Conservation (phyloP, 495 filamentous ascomycete species). For the Sordaria brevicollis region DNA sequence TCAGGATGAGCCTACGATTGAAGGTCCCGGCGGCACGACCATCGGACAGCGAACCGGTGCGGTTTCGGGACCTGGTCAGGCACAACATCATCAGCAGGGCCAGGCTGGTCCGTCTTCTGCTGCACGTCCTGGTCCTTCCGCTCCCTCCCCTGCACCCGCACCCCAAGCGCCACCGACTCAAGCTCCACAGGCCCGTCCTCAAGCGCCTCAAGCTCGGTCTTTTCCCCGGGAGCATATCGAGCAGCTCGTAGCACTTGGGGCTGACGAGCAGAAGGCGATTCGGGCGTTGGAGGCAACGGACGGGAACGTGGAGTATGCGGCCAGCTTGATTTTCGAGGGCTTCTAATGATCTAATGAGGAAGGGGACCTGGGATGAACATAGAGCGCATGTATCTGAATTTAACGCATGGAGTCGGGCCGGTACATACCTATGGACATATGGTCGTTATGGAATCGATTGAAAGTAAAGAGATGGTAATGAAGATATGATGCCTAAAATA, state of each 20-base stretch:
- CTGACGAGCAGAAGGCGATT: conserved; percentile 65
- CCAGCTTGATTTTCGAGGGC: conserved; percentile 65
- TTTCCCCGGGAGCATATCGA: conserved; percentile 55
- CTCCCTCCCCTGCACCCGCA: conserved; percentile 17
- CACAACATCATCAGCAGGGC: conserved; percentile 1
- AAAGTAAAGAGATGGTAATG: not conserved
- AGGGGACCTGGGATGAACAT: not conserved
- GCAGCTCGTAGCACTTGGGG: conserved; percentile 69
- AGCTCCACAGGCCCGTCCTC: not conserved
- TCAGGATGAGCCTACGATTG: conserved; percentile 72
- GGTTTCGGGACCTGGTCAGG: conserved; percentile 47
- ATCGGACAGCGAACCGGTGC: conserved; percentile 80
- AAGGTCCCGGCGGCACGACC: conserved; percentile 74
- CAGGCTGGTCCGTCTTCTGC: conserved; percentile 7
- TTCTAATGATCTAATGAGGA: not conserved
- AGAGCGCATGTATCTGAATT: not conserved
- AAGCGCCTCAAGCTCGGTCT: conserved; percentile 17
- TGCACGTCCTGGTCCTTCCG: conserved; percentile 13
- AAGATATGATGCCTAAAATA: not conserved
- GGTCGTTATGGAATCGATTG: not conserved
- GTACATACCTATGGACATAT: not conserved
- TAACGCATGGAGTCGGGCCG: not conserved
- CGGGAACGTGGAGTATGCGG: conserved; percentile 80
- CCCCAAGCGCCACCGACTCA: conserved; percentile 3
- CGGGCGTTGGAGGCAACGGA: conserved; percentile 70